These are phyloP conservation scores for Stenocarpella maydis DNA, from an alignment of 2,329 filamentous ascomycete species.

Conservation along the genomic window DNA sequence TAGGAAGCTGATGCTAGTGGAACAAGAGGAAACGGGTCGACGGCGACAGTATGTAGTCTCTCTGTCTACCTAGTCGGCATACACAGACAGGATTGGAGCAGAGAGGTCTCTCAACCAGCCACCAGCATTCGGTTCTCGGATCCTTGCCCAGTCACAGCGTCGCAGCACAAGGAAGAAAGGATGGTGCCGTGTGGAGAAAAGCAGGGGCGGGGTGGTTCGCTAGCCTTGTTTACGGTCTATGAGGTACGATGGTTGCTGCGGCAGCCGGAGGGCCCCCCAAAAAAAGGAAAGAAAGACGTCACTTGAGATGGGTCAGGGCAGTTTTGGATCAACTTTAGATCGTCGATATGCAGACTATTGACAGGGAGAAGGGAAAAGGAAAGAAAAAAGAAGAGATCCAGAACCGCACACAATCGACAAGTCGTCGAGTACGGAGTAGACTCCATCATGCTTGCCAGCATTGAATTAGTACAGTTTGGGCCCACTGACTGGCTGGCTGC, in stretches of 20 bases:
- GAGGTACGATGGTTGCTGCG: constrained; percentile 21
- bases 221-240: constrained; percentile 18
- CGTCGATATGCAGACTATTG: background rate
- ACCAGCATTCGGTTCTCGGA: constrained; percentile 22
- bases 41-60: constrained; percentile 10
- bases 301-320: background rate
- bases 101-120: constrained; percentile 12
- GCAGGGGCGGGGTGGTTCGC: constrained; percentile 8
- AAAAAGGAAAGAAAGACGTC: constrained; percentile 15
- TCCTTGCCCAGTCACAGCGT: constrained; percentile 17
- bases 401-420: background rate
- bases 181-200: constrained; percentile 22
- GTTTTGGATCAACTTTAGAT: constrained; percentile 8
- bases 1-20: constrained; percentile 15
- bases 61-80: no score
- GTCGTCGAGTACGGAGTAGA: background rate
- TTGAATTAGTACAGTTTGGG: no score
- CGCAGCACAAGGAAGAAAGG: background rate
- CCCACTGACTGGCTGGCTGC: constrained; percentile 15
- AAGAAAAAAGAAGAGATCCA: background rate
- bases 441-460: background rate
- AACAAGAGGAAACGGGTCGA: background rate
- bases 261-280: background rate
- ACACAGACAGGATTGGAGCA: background rate
- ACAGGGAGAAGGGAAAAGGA: background rate